phyloP scores from a whole-genome alignment of 139 green algal genomes.

The Volvox reticuliferus region DNA sequence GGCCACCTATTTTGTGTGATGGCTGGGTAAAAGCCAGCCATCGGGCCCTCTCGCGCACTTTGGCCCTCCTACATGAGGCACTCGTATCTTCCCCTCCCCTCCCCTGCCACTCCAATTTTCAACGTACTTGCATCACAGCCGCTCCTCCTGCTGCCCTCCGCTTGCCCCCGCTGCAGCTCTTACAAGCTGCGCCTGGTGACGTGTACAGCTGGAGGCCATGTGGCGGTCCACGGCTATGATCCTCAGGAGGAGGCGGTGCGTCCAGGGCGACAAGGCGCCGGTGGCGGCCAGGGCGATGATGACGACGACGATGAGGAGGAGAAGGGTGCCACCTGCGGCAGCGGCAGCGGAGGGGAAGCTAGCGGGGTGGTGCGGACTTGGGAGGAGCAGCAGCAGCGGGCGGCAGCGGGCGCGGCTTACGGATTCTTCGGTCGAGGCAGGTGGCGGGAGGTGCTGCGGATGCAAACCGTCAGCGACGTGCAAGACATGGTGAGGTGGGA shows the following conservation, averaged over 20 bases:
- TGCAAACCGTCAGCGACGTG: constrained; percentile 23
- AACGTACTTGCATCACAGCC: no score
- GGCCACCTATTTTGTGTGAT: no score
- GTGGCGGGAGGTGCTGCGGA: neutral
- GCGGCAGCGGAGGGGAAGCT: neutral
- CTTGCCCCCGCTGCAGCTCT: neutral
- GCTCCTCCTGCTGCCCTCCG: no score
- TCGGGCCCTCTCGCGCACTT: no score
- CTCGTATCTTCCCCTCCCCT: no score
- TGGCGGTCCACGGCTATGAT: constrained; percentile 5
- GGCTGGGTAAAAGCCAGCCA: no score
- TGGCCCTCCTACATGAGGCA: no score
- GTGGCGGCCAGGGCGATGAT: neutral
- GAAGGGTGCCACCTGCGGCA: neutral
- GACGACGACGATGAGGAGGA: neutral
- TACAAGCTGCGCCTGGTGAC: neutral
- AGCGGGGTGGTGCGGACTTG: constrained; percentile 6
- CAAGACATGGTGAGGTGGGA: constrained; percentile 25
- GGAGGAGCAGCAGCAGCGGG: neutral
- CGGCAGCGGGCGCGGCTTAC: neutral
- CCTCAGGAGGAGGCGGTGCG: neutral
- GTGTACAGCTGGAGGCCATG: neutral
- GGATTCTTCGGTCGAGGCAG: neutral
- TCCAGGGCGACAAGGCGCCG: neutral
- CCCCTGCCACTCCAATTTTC: no score